These are phyloP conservation scores for Talaromyces trachyspermus DNA, from an alignment of 495 filamentous ascomycete genomes.

Conservation along the genomic window DNA sequence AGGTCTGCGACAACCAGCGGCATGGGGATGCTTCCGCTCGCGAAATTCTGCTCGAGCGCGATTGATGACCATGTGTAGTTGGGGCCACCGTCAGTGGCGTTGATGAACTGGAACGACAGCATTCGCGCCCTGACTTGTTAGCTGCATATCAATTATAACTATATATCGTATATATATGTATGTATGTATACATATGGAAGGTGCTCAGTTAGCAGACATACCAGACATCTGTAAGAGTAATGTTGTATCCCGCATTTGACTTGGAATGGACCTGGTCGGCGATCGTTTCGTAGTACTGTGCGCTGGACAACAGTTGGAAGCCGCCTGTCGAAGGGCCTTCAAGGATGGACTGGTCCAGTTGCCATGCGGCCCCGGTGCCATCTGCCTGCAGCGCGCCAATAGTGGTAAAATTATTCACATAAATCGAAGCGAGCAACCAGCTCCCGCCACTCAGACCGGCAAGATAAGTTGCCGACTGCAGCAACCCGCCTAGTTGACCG, in stretches of 20 bases:
- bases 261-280: constrained; percentile 55
- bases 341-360: constrained; percentile 68
- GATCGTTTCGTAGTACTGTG: constrained; percentile 62
- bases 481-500: constrained; percentile 71
- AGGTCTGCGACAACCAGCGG: constrained; percentile 73
- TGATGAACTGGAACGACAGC: constrained; percentile 75
- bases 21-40: constrained; percentile 59
- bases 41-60: constrained; percentile 57
- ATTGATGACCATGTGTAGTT: constrained; percentile 83
- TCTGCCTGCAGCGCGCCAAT: constrained; percentile 54
- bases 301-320: constrained; percentile 39
- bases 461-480: constrained; percentile 77
- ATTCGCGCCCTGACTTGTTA: constrained; percentile 41
- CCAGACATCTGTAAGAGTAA: constrained; percentile 79
- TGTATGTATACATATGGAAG: neutral
- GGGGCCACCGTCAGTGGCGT: constrained; percentile 64
- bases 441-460: constrained; percentile 78
- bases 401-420: constrained; percentile 77
- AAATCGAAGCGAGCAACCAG: constrained; percentile 88
- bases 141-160: neutral
- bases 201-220: neutral
- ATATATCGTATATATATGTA: neutral
- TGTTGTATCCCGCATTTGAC: constrained; percentile 60
- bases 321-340: constrained; percentile 45
- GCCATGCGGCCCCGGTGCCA: constrained; percentile 51